Base-by-base conservation (phyloP, 2,329 filamentous ascomycete species). In the Aspergillus fumigatus region DNA sequence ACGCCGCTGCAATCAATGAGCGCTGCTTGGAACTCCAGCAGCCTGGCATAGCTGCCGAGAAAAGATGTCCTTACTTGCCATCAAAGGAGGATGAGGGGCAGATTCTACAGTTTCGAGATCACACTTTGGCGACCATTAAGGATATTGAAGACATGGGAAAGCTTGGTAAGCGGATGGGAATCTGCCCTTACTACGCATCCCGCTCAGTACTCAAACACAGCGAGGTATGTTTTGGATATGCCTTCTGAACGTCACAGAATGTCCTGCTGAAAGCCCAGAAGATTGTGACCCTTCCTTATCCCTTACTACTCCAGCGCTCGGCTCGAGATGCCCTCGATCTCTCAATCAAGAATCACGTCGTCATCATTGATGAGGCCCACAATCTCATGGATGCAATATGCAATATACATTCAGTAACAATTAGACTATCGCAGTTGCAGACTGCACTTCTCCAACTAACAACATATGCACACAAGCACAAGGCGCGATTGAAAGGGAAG, bases 171-270 rank as follows among this genome's bases (percentile, higher is more conserved):
- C 84, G 87, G 51, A 79, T 97, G 32, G 84, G 87, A 0, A 83
- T 97, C 4, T 99, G 94, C 69, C 93, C 94, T 0, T 99, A 99
- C 72, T 99, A 99, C 73, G 92, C 93, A n/a, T 93, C 93, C 0
- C 83, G 94, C 50, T 83, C 88, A 2, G 89, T 90, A 0, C 87
- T 96, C n/a, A 85, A 87, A 19, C 84, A 88, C 9, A 88, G 90
- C 43, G 92, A 97, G 73, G 82, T 84, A 60, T 63, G 74, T 58
- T 45, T n/a, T 26, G n/a, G 35, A 48, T 21, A 56, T 19, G 29
- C 27, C 10, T 51, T 21, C 19, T 47, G 40, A 38, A 49, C 6
- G 17, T 45, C 14, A 17, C 38, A 40, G 35, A 50, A 47, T 40
- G 25, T 45, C 45, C 53, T 35, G 56, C 58, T 61, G 23, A 58